Evolutionary conservation across 768 basidiomycete species (phyloP).

Genomic region (Myochromella boudieri): DNA sequence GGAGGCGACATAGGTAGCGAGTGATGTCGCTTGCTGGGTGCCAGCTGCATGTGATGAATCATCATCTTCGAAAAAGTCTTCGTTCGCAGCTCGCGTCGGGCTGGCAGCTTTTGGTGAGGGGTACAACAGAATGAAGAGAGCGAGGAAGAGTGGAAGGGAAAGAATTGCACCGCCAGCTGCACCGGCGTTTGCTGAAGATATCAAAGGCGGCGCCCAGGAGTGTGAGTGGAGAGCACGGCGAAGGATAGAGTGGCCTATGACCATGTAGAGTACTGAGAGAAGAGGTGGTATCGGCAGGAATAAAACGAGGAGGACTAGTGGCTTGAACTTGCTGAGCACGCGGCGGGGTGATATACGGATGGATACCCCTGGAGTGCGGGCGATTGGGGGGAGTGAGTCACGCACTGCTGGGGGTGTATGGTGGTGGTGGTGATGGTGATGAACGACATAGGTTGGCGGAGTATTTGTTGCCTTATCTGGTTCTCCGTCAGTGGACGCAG

Average conservation of each 20-base stretch:
- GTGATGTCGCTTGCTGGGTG: constrained; percentile 8
- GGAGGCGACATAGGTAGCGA: constrained; percentile 17
- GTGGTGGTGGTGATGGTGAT: constrained; percentile 4
- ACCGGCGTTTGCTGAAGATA: constrained; percentile 30
- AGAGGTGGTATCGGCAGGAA: constrained; percentile 36
- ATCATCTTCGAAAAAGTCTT: constrained; percentile 39
- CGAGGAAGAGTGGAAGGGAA: constrained; percentile 29
- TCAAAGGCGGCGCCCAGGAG: constrained; percentile 22
- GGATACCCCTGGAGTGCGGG: not conserved
- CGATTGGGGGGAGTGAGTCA: not conserved
- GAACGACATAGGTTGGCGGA: constrained; percentile 3
- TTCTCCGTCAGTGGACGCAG: not conserved
- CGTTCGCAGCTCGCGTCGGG: constrained; percentile 14
- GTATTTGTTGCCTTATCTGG: not conserved
- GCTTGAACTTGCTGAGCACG: constrained; percentile 5
- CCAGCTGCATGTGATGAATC: constrained; percentile 5
- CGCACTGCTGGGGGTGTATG: not conserved
- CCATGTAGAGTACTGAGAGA: constrained; percentile 28
- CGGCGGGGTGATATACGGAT: not conserved
- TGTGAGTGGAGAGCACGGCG: constrained; percentile 17
- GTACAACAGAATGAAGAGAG: constrained; percentile 29
- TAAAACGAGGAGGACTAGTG: constrained; percentile 16
- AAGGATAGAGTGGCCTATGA: constrained; percentile 31
- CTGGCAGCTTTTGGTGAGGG: constrained; percentile 19
- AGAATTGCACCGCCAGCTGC: constrained; percentile 35